Percentiles rank a stretch among this genome's conserved stretches.
Evolutionary conservation across 2,329 filamentous ascomycete species (phyloP).

Genomic region (Pseudogymnoascus sp.): DNA sequence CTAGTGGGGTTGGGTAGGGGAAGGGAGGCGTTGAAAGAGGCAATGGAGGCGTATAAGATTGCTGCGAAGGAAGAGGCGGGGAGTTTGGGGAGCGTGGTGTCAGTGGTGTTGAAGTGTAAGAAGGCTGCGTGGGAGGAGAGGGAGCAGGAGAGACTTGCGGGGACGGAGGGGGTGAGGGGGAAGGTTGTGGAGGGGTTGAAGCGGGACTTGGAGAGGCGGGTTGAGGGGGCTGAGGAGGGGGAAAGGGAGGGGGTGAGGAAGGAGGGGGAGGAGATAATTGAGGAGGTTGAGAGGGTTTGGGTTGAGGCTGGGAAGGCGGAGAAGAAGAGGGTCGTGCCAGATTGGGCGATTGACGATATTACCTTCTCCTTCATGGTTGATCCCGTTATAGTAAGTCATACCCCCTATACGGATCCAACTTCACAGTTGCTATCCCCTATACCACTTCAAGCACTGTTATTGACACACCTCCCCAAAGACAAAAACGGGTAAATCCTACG

Average conservation of each 20-base stretch:
- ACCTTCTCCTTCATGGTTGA: slow-evolving; percentile 68
- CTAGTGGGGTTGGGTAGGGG: slow-evolving; percentile 66
- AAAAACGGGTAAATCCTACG: slow-evolving; percentile 83
- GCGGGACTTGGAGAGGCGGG: slow-evolving; percentile 37
- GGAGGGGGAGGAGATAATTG: slow-evolving; percentile 24
- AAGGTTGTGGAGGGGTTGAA: slow-evolving; percentile 34
- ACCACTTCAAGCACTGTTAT: background rate
- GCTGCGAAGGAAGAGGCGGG: slow-evolving; percentile 47
- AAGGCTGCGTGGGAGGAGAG: slow-evolving; percentile 75
- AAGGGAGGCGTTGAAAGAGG: slow-evolving; percentile 63
- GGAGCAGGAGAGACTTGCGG: slow-evolving; percentile 39
- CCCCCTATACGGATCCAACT: background rate
- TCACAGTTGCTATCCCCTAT: background rate
- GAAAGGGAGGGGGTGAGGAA: slow-evolving; percentile 41
- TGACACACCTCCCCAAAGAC: slow-evolving; percentile 40
- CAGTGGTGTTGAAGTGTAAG: slow-evolving; percentile 70
- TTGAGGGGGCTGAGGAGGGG: slow-evolving; percentile 41
- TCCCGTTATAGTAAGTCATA: slow-evolving; percentile 38
- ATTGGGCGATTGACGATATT: slow-evolving; percentile 71
- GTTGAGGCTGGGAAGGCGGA: slow-evolving; percentile 37
- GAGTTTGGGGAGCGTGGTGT: slow-evolving; percentile 60
- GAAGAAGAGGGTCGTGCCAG: slow-evolving; percentile 54
- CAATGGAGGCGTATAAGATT: slow-evolving; percentile 62
- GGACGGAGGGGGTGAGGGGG: slow-evolving; percentile 35
- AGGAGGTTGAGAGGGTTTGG: slow-evolving; percentile 35